Evolutionary conservation across 2,329 filamentous ascomycete genomes (phyloP).

Genomic region (Trichophyton verrucosum): DNA sequence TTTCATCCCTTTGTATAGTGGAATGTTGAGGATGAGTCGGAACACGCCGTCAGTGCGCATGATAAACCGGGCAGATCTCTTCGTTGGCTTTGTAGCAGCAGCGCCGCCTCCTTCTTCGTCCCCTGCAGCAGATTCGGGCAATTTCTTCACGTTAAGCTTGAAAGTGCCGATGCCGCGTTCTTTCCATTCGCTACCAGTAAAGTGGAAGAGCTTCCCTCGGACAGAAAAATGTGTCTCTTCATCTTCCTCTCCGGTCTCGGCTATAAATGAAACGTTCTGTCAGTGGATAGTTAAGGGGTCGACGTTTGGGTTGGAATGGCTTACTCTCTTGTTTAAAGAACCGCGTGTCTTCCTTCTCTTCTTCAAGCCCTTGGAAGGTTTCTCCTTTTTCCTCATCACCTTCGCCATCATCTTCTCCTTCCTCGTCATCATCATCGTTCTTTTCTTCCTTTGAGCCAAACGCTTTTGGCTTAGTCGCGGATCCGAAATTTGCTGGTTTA

Average conservation of each 20-base stretch:
- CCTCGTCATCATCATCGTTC: slow-evolving; percentile 36
- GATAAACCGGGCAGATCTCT: slow-evolving; percentile 55
- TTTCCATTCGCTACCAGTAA: slow-evolving; percentile 68
- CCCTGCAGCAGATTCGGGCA: slow-evolving; percentile 45
- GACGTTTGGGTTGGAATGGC: slow-evolving; percentile 19
- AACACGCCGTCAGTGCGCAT: slow-evolving; percentile 87
- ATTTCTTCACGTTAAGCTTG: slow-evolving; percentile 64
- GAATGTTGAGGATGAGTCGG: slow-evolving; percentile 74
- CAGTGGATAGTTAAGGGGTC: not conserved
- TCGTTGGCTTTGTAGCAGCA: slow-evolving; percentile 16
- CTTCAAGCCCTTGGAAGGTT: slow-evolving; percentile 38
- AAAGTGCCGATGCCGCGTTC: slow-evolving; percentile 75
- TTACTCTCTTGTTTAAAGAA: slow-evolving; percentile 53
- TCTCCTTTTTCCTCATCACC: slow-evolving; percentile 33
- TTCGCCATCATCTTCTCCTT: slow-evolving; percentile 34
- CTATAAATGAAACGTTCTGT: slow-evolving; percentile 27
- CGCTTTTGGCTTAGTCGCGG: slow-evolving; percentile 38
- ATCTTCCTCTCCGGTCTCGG: slow-evolving; percentile 77
- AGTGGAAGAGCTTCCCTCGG: slow-evolving; percentile 74
- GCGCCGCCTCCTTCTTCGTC: slow-evolving; percentile 32
- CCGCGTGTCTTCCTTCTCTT: slow-evolving; percentile 38
- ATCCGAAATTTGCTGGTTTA: slow-evolving; percentile 28
- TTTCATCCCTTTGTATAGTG: slow-evolving; percentile 63
- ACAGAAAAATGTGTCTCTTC: slow-evolving; percentile 64
- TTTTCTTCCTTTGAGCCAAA: slow-evolving; percentile 59